phyloP scores from a whole-genome alignment of 768 basidiomycete species.

The Lactarius tabidus region DNA sequence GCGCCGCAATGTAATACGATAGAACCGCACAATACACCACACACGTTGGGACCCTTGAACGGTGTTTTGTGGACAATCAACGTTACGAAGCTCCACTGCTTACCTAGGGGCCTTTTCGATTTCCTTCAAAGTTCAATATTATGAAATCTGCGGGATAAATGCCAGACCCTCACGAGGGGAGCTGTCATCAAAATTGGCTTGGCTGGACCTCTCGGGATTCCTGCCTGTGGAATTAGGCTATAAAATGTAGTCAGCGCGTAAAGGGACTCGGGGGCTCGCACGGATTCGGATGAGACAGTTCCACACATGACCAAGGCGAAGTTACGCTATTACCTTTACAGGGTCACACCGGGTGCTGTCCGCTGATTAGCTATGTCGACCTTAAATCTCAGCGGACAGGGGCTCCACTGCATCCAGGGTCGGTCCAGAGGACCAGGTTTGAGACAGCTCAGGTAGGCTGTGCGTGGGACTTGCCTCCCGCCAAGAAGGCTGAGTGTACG shows the following conservation, averaged over 20 bases:
- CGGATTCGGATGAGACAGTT: neutral
- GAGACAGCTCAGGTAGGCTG: neutral
- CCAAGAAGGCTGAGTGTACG: neutral
- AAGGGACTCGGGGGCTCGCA: slow-evolving; percentile 8
- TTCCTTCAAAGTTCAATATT: neutral
- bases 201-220: neutral
- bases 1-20: slow-evolving; percentile 3
- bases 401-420: neutral
- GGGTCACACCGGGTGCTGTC: neutral
- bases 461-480: slow-evolving; percentile 9
- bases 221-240: neutral
- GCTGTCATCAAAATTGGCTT: neutral
- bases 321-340: slow-evolving; percentile 12
- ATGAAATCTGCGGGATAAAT: slow-evolving; percentile 13
- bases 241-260: neutral
- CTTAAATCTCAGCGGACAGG: slow-evolving; percentile 23
- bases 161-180: neutral
- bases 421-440: slow-evolving; percentile 13
- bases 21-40: slow-evolving; percentile 4
- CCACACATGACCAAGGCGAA: slow-evolving; percentile 10
- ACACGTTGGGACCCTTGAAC: slow-evolving; percentile 21
- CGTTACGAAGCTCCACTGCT: neutral
- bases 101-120: neutral
- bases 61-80: neutral
- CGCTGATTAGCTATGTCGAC: slow-evolving; percentile 18